Evolutionary conservation across 495 filamentous ascomycete genomes (phyloP).

Genomic region (Neurospora sp.): DNA sequence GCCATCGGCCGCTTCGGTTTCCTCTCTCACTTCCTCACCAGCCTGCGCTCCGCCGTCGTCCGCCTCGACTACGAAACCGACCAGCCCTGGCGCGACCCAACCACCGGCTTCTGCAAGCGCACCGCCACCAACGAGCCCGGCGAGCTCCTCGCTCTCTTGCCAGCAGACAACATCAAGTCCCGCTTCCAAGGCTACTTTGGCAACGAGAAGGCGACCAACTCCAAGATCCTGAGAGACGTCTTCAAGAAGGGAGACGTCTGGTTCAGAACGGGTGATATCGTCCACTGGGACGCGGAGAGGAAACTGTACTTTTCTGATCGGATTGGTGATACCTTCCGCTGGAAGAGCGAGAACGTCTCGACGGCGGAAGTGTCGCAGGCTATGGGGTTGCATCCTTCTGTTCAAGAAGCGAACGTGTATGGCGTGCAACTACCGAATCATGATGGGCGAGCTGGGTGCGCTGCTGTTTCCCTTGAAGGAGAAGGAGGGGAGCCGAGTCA

Average conservation of each 20-base stretch:
- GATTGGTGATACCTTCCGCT: conserved; percentile 91
- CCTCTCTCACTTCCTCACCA: conserved; percentile 44
- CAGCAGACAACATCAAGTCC: conserved; percentile 47
- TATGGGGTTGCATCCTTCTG: conserved; percentile 52
- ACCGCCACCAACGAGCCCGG: conserved; percentile 57
- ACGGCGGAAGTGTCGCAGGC: conserved; percentile 72
- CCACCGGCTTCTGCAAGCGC: conserved; percentile 59
- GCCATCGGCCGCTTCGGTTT: conserved; percentile 73
- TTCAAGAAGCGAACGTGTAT: conserved; percentile 81
- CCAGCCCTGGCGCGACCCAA: conserved; percentile 56
- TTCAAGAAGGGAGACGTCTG: conserved; percentile 72
- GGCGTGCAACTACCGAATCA: conserved; percentile 75
- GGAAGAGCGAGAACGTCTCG: conserved; percentile 89
- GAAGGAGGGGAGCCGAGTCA: conserved; percentile 6
- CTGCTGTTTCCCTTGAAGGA: conserved; percentile 47
- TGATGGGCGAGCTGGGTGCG: conserved; percentile 81
- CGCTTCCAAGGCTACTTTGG: conserved; percentile 82
- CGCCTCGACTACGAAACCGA: conserved; percentile 63
- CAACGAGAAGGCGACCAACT: conserved; percentile 60
- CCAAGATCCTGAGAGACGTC: conserved; percentile 72
- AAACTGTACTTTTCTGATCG: conserved; percentile 79
- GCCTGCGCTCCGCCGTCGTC: conserved; percentile 44
- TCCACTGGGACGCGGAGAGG: conserved; percentile 62
- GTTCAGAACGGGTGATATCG: conserved; percentile 76
- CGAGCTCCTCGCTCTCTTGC: conserved; percentile 65